These are phyloP conservation scores for Exophiala phaeomuriformis DNA, from an alignment of 2,329 filamentous ascomycete species.

Conservation along the genomic window DNA sequence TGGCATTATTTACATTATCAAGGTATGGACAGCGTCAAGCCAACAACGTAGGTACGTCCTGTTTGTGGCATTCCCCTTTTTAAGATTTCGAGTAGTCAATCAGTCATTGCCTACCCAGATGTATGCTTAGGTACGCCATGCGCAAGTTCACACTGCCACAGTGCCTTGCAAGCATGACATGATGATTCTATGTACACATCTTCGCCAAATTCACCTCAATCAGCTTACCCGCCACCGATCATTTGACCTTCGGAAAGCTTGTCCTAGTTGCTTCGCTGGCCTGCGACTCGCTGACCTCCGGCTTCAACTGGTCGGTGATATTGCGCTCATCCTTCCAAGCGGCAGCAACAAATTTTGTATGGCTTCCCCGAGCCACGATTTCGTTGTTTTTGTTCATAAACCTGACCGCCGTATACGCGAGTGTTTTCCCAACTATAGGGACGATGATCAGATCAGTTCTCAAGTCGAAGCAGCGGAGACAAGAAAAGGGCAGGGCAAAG, in stretches of 20 bases:
- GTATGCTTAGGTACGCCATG: no score
- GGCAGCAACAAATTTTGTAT: slow-evolving; percentile 57
- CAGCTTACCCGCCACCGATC: not conserved
- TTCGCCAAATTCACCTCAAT: not conserved
- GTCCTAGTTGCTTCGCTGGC: slow-evolving; percentile 16
- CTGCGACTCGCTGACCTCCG: slow-evolving; percentile 27
- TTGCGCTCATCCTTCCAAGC: slow-evolving; percentile 59
- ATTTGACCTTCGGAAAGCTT: slow-evolving; percentile 1
- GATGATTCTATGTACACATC: not conserved
- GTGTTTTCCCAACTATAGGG: slow-evolving; percentile 54
- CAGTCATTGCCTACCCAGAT: no score
- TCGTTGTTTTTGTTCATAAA: slow-evolving; percentile 55
- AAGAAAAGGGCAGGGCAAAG: not conserved
- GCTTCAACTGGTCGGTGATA: slow-evolving; percentile 51
- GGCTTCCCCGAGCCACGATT: slow-evolving; percentile 57
- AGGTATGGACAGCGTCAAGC: not conserved
- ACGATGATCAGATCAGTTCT: not conserved
- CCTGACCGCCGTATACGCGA: slow-evolving; percentile 56
- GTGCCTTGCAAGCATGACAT: no score
- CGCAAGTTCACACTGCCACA: no score
- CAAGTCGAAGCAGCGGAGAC: not conserved
- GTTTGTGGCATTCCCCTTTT: no score
- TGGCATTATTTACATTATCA: no score
- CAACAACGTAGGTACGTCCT: not conserved
- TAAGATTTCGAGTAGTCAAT: no score